Evolutionary conservation across 148 eudicot genomes (phyloP).

Genomic region (Vaccinium vitisidaea): DNA sequence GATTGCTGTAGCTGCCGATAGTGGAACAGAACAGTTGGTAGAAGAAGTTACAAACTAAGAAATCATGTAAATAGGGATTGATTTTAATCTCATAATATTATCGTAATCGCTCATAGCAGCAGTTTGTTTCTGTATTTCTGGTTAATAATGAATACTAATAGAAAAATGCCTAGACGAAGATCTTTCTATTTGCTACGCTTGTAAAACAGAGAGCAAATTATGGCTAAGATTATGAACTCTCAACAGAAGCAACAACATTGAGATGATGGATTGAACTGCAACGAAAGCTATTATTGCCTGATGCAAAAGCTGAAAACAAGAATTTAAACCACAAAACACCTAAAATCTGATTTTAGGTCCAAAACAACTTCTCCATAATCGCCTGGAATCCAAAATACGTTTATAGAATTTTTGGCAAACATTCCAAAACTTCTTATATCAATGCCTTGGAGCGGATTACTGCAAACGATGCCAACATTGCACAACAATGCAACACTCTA

Average conservation of each 20-base stretch:
- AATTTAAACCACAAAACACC: background rate
- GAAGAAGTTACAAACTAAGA: background rate
- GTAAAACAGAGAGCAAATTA: background rate
- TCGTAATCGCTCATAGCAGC: background rate
- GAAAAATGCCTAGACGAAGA: background rate
- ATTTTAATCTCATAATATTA: background rate
- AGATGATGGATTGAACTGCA: background rate
- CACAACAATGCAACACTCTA: background rate
- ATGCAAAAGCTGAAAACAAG: background rate
- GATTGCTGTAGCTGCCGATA: background rate
- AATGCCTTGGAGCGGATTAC: background rate
- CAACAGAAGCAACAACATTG: background rate
- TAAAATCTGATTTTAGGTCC: background rate
- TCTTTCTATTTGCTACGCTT: background rate
- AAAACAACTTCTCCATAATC: background rate
- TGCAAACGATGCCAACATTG: background rate
- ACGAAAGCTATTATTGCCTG: background rate
- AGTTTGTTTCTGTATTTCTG: background rate
- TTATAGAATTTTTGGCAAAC: background rate
- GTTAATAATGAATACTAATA: background rate
- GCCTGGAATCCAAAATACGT: background rate
- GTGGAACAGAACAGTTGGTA: background rate
- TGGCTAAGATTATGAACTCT: background rate
- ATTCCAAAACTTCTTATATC: background rate
- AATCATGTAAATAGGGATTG: background rate